Evolutionary conservation across 164 flowering plant species (phyloP).

Genomic region (Santalum album): DNA sequence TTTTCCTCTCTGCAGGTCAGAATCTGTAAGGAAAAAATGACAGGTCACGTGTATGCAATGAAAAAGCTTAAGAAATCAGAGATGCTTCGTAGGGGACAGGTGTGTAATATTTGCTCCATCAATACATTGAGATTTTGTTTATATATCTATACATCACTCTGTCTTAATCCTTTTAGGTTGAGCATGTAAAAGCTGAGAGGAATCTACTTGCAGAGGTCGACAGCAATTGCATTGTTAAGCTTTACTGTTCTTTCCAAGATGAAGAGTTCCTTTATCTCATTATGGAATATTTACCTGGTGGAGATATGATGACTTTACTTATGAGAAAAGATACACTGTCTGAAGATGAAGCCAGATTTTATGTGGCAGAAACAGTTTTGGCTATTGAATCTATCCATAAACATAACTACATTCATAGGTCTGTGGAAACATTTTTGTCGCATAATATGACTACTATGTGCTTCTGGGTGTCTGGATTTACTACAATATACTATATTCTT

Average conservation of each 20-base stretch:
- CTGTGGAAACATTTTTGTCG: background rate
- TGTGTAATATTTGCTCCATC: constrained; percentile 9
- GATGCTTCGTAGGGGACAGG: constrained; percentile 88
- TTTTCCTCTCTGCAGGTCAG: constrained; percentile 42
- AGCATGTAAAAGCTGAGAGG: constrained; percentile 66
- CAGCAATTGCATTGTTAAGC: constrained; percentile 48
- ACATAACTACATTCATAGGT: constrained; percentile 56
- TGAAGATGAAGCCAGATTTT: constrained; percentile 41
- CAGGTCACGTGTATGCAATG: constrained; percentile 73
- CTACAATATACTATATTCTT: too few relatives aligned
- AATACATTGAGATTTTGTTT: background rate
- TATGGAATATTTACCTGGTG: constrained; percentile 58
- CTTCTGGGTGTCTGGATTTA: too few relatives aligned
- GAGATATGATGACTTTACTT: constrained; percentile 51
- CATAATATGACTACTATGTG: too few relatives aligned
- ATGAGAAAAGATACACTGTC: constrained; percentile 44
- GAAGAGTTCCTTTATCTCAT: constrained; percentile 40
- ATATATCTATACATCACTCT: constrained; percentile 2
- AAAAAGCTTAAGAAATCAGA: constrained; percentile 82
- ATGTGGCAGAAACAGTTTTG: constrained; percentile 45
- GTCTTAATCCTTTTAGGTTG: constrained; percentile 35
- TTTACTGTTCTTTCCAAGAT: constrained; percentile 50
- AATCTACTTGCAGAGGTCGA: constrained; percentile 54
- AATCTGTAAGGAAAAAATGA: constrained; percentile 57
- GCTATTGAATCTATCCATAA: constrained; percentile 53